A percentile compares a stretch with the other conserved stretches of the same genome.
These are phyloP conservation scores for Wickerhamomyces ciferrii DNA, from an alignment of 805 yeast genomes.

Conservation along the genomic window DNA sequence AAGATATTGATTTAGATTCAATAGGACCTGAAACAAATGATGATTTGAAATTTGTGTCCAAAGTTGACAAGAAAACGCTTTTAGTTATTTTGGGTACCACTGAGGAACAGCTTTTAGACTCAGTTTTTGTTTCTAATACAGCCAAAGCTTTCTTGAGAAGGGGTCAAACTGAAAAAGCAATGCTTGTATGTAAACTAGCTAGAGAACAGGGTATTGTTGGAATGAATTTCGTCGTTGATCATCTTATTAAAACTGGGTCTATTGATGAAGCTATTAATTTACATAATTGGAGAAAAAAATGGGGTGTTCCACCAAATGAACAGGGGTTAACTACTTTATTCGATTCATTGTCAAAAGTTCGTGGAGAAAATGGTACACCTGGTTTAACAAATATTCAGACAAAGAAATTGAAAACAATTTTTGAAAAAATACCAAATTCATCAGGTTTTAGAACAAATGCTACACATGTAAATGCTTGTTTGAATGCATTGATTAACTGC, in stretches of 20 bases:
- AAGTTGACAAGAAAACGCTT: constrained; percentile 40
- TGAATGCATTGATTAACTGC: constrained; percentile 39
- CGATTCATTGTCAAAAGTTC: constrained; percentile 35
- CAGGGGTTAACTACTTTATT: constrained; percentile 41
- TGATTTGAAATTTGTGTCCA: constrained; percentile 25
- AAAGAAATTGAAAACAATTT: constrained; percentile 26
- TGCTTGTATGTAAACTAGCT: constrained; percentile 43
- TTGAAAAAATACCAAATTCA: constrained; percentile 22
- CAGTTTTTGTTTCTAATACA: constrained; percentile 49
- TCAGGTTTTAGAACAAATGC: constrained; percentile 27
- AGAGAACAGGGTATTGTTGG: constrained; percentile 48
- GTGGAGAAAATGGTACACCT: constrained; percentile 8
- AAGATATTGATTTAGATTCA: constrained; percentile 16
- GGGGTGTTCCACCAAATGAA: constrained; percentile 51
- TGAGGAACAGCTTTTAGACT: constrained; percentile 52
- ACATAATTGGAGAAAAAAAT: constrained; percentile 52
- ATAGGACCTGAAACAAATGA: constrained; percentile 31
- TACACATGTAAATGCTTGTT: constrained; percentile 40
- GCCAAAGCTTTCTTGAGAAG: constrained; percentile 44
- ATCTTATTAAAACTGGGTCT: constrained; percentile 35
- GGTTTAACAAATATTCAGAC: constrained; percentile 30
- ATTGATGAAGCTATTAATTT: constrained; percentile 45
- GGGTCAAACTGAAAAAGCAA: constrained; percentile 48
- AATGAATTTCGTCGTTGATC: constrained; percentile 55
- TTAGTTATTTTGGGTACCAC: constrained; percentile 55